A percentile compares a stretch with the other conserved stretches of the same genome.
Conservation (phyloP, 2,329 filamentous ascomycete species). For the Cladobotryum protrusum region DNA sequence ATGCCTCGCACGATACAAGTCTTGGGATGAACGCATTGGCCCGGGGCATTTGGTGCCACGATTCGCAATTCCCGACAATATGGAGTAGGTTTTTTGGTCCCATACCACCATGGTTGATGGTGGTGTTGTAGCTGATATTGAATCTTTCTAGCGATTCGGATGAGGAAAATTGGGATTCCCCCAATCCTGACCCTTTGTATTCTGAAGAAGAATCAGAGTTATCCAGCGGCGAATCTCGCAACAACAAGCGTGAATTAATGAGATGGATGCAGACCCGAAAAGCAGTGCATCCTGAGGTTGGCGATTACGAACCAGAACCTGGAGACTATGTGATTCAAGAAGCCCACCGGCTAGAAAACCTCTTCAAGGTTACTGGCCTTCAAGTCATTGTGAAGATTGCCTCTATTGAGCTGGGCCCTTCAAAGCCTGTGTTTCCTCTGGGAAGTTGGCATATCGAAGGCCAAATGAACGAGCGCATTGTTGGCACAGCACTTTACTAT, state of each 20-base stretch:
- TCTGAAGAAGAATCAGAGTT: neutral
- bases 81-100: neutral
- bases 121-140: no score
- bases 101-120: no score
- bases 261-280: slow-evolving; percentile 11
- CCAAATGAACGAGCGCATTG: slow-evolving; percentile 22
- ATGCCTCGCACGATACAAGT: slow-evolving; percentile 20
- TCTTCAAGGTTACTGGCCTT: slow-evolving; percentile 32
- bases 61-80: neutral
- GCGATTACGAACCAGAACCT: neutral
- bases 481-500: slow-evolving; percentile 22
- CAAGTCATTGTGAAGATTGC: slow-evolving; percentile 57
- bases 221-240: neutral
- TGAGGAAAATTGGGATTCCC: neutral
- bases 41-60: neutral
- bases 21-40: neutral
- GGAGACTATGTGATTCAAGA: neutral
- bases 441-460: slow-evolving; percentile 38
- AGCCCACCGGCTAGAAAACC: neutral
- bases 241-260: neutral
- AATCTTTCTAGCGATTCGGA: neutral
- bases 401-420: slow-evolving; percentile 47
- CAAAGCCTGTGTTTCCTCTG: slow-evolving; percentile 40
- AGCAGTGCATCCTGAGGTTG: slow-evolving; percentile 17
- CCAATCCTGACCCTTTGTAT: neutral